Base-by-base conservation (phyloP, 2,329 filamentous ascomycete species). In the Pezicula rhizophila region DNA sequence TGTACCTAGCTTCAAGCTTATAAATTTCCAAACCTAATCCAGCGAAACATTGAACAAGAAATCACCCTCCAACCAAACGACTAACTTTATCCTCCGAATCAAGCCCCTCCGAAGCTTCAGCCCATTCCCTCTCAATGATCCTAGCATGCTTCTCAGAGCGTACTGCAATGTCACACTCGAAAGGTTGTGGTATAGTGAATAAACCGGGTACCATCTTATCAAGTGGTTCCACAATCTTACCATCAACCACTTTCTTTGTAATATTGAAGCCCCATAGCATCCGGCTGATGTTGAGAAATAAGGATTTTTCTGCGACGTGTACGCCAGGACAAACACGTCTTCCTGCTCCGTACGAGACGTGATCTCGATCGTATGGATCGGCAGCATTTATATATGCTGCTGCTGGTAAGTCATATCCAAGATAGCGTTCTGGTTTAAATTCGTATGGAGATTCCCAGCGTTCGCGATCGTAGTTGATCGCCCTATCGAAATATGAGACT, bases 311-410 rank as follows among this genome's bases (percentile, higher is more conserved):
- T 0, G 75, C 75, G 4, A 82, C 66, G 46, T 79, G 75, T 25
- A 79, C 74, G 0, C 79, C 80, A 2, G 74, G 78, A 59, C 79
- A 83, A 38, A 81, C 70, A 25, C 79, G 68, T 12, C 54, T 33
- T 0, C 68, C 68, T 7, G 60, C 56, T 18, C 67, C 66, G 47
- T 65, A 70, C 8, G 52, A 54, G 45, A 62, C 67, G 42, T 67
- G 64, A 25, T 68, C 65, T 8, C 65, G 58, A 5, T 31, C 12
- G 28, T 31, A 31, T 31, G 28, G 28, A 31, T 31, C 28, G 8
- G 11, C 11, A 4, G 28, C 28, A 7, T 31, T 31, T 31, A 31
- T 31, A 12, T 52, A 52, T 5, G 43, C 18, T 25, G 44, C 45
- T n/a, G 52, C 52, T 12, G 47, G 47, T 6, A 42, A 31, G 14